A percentile compares a stretch with the other conserved stretches of the same genome.
These are phyloP conservation scores for Calonectria pauciramosa DNA, from an alignment of 2,329 filamentous ascomycete species.

Conservation along the genomic window DNA sequence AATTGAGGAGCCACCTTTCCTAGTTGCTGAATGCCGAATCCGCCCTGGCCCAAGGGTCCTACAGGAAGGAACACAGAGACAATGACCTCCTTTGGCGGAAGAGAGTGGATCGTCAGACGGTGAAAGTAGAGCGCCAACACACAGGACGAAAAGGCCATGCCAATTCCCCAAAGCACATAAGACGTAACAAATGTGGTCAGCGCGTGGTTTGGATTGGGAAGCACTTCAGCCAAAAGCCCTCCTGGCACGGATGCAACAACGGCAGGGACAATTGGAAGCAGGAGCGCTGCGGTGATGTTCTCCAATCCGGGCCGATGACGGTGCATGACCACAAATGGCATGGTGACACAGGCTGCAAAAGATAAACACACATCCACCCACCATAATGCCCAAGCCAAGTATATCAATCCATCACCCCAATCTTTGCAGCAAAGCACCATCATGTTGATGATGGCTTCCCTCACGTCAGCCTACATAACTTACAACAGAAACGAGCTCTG, in stretches of 20 bases:
- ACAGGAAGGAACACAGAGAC: constrained; percentile 78
- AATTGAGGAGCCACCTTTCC: constrained; percentile 62
- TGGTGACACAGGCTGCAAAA: constrained; percentile 65
- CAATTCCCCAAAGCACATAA: constrained; percentile 79
- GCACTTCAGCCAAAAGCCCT: constrained; percentile 71
- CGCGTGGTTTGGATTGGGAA: constrained; percentile 68
- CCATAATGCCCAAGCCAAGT: constrained; percentile 70
- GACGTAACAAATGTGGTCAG: constrained; percentile 73
- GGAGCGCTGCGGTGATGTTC: constrained; percentile 74
- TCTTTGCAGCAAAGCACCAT: constrained; percentile 71
- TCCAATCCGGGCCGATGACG: constrained; percentile 62
- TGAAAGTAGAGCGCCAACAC: constrained; percentile 79
- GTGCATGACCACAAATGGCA: constrained; percentile 69
- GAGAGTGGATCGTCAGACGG: constrained; percentile 74
- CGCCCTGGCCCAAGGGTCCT: constrained; percentile 76
- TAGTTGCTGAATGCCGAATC: constrained; percentile 68
- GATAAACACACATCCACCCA: constrained; percentile 69
- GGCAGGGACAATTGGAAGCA: constrained; percentile 76
- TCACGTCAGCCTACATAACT: constrained; percentile 21
- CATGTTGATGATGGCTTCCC: constrained; percentile 72
- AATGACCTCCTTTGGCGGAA: constrained; percentile 76
- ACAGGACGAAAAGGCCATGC: constrained; percentile 69
- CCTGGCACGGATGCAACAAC: constrained; percentile 77
- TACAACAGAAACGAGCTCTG: not conserved
- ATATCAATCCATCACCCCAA: constrained; percentile 72